These are phyloP conservation scores for Epichloe sibirici DNA, from an alignment of 2,329 filamentous ascomycete species.

Conservation along the genomic window DNA sequence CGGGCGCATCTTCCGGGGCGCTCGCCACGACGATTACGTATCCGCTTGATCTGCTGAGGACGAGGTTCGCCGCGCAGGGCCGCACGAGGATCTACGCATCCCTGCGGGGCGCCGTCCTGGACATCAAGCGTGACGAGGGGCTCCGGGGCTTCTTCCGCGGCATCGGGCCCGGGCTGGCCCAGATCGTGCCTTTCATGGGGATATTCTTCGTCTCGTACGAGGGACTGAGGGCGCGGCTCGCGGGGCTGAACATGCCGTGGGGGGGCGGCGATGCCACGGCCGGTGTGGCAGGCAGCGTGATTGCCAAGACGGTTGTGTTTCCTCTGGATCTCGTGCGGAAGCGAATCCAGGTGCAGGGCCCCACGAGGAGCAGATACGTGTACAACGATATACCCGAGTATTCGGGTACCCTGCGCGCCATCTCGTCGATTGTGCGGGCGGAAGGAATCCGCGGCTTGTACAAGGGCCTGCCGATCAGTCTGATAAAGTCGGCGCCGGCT, in stretches of 20 bases:
- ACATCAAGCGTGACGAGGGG: slow-evolving; percentile 69
- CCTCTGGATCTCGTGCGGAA: slow-evolving; percentile 89
- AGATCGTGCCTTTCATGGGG: slow-evolving; percentile 95
- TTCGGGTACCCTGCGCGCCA: slow-evolving; percentile 50
- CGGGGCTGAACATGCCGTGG: slow-evolving; percentile 45
- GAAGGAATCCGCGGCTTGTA: slow-evolving; percentile 79
- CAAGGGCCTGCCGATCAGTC: slow-evolving; percentile 72
- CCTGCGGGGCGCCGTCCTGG: slow-evolving; percentile 52
- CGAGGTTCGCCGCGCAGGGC: slow-evolving; percentile 93
- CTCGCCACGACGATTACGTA: slow-evolving; percentile 76
- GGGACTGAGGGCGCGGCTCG: slow-evolving; percentile 49
- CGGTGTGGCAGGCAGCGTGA: slow-evolving; percentile 64
- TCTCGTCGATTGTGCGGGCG: slow-evolving; percentile 52
- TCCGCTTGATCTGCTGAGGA: slow-evolving; percentile 83
- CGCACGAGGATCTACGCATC: slow-evolving; percentile 65
- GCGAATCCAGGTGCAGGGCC: slow-evolving; percentile 88
- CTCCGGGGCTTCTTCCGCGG: slow-evolving; percentile 76
- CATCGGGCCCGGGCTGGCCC: slow-evolving; percentile 64
- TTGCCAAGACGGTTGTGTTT: slow-evolving; percentile 84
- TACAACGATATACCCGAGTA: slow-evolving; percentile 86
- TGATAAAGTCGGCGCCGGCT: slow-evolving; percentile 88
- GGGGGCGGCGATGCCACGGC: slow-evolving; percentile 75
- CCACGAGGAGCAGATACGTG: slow-evolving; percentile 65
- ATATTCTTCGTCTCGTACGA: slow-evolving; percentile 92
- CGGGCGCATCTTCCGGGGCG: slow-evolving; percentile 73